Evolutionary conservation across 1,284 basidiomycete genomes (phyloP).

Genomic region (Cryptococcus sp.): DNA sequence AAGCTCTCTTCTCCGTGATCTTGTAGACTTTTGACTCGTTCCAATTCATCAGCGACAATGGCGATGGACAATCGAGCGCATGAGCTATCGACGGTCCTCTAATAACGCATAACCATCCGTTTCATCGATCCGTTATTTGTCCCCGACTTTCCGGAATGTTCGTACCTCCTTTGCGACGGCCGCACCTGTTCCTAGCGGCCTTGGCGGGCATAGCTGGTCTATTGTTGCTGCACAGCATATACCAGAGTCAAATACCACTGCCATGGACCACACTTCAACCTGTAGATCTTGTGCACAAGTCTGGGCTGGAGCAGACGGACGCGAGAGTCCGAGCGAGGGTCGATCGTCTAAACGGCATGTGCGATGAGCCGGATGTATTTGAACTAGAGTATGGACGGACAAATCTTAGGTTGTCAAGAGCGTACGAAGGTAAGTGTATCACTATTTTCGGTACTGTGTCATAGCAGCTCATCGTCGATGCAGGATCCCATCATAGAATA

Average conservation of each 20-base stretch:
- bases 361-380: constrained; percentile 30
- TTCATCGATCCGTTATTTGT: not conserved
- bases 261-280: not conserved
- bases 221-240: constrained; percentile 17
- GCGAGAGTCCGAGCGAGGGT: constrained; percentile 15
- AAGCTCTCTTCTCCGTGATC: too few relatives aligned
- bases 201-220: constrained; percentile 11
- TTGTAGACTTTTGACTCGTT: too few relatives aligned
- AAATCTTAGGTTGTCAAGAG: constrained; percentile 42
- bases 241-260: constrained; percentile 6
- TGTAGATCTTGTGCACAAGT: not conserved
- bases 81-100: too few relatives aligned
- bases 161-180: constrained; percentile 20
- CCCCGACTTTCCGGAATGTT: constrained; percentile 13
- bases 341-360: constrained; percentile 20
- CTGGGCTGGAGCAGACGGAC: constrained; percentile 16
- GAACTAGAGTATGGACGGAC: constrained; percentile 41
- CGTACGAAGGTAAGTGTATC: constrained; percentile 44
- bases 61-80: too few relatives aligned
- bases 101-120: too few relatives aligned
- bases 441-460: not conserved
- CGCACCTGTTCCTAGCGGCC: constrained; percentile 15
- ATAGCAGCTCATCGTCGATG: not conserved
- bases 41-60: too few relatives aligned
- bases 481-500: constrained; percentile 39